Base-by-base conservation (phyloP, 1,284 basidiomycete genomes). In the Leucoagaricus sp. region DNA sequence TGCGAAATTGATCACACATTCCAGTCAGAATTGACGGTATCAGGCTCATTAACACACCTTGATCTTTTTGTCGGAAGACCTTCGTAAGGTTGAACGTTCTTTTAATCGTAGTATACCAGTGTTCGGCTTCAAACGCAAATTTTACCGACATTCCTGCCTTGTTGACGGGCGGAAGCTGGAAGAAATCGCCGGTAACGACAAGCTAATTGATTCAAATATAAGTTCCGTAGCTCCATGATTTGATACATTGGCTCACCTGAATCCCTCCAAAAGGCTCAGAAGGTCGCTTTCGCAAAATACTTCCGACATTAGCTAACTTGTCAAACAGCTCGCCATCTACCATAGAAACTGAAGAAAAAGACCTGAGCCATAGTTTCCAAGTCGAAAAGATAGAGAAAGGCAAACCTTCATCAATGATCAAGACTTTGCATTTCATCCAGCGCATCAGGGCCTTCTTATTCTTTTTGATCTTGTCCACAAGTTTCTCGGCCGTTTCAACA, bases 161-260 rank as follows among this genome's bases (percentile, higher is more conserved):
- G 4, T 74, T 74, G 0, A 99, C 94, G 0, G 97, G 96, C 1
- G 97, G 97, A 5, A 99, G 78, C 71, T 99, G 96, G 74, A 94
- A 97, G 74, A 98, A 99, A 69, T 99, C 96, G 21, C 96, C 96
- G 0, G 94, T 96, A 12, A 97, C 80, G 60, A 96, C 84, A 58
- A 99, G 75, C 87, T 79, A 17, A 55, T 59, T 26, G 12, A 36
- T 15, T 15, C 28, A 25, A 15, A 36, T 7, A 13, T 6, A 41
- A 23, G 17, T 38, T 23, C 4, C 19, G 19, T 41, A n/a, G n/a
- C n/a, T n/a, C 28, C 7, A 38, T 23, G 13, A 21, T 29, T 25
- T 2, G 3, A 28, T 23, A 2, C 12, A 26, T 19, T 48, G 46
- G 55, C 73, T 23, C 38, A 91, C 91, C 79, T 96, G 94, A 31